Conservation (phyloP, 148 eudicot genomes). For the Rheum nobile region DNA sequence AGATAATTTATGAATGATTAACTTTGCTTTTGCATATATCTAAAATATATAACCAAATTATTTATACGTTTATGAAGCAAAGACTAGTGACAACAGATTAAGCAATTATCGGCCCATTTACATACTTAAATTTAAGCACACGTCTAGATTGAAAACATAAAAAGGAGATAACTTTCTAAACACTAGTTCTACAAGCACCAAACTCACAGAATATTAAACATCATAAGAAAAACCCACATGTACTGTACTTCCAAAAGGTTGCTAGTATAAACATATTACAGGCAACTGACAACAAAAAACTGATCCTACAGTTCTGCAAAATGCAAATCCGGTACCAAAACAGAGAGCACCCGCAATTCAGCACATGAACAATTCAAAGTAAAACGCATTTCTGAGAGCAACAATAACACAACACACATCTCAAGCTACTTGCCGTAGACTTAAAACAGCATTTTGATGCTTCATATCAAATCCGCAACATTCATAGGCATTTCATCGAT, state of each 20-base stretch:
- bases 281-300: not conserved
- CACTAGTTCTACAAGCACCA: not conserved
- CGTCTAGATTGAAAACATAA: too few species aligned
- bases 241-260: not conserved
- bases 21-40: too few species aligned
- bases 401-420: not conserved
- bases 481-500: conserved; percentile 97
- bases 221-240: not conserved
- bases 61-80: too few species aligned
- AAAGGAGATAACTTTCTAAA: not conserved
- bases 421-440: not conserved
- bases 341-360: not conserved
- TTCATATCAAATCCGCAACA: conserved; percentile 73
- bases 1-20: too few species aligned
- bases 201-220: not conserved
- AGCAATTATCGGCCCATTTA: too few species aligned
- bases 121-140: too few species aligned
- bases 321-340: not conserved
- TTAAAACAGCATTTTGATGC: not conserved
- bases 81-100: too few species aligned
- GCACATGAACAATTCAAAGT: not conserved
- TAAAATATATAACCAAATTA: too few species aligned
- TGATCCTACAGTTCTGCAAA: conserved; percentile 3
- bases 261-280: conserved; percentile 5
- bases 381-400: not conserved